Base-by-base conservation (phyloP, 345 rosid genomes). In the Citrus trifoliata region DNA sequence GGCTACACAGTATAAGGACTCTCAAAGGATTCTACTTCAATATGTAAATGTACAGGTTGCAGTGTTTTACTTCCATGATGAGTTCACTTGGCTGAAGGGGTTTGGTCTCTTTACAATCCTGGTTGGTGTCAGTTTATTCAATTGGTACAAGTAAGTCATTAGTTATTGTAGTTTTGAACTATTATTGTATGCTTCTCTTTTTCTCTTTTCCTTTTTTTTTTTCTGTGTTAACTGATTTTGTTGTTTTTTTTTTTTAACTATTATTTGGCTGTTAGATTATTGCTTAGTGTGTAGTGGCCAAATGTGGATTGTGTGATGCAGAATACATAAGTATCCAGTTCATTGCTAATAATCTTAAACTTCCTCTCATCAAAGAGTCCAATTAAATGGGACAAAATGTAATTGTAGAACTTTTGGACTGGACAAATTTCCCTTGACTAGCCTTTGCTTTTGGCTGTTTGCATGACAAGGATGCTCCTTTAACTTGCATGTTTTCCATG, bases 141-240 rank as follows among this genome's bases (percentile, higher is more conserved):
- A 96, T 80, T 94, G 94, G 98, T 96, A 89, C 97, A 96, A 94
- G 99, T 96, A 91, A 94, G 99, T 92, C 40, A 69, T 62, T 16
- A 9, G 18, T 73, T 78, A 74, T 24, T 56, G 7, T 73, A 24
- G 8, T 81, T 63, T 48, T 10, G 9, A 75, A 46, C 30, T 69
- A 4, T 22, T 65, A 33, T 69, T 35, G 27, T 69, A 33, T 32
- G 38, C 56, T 22, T 28, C 24, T 14, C 35, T 48, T 74, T 56
- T 46, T 76, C 16, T 42, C 3, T 42, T 42, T 12, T 12, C 48
- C 4, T 10, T 51, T 51, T 51, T 51, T 51, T 51, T 48, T 18
- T 16, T 21, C 62, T 37, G 53, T 58, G 48, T 33, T 58, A 70
- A 55, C 25, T 30, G 8, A 22, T 13, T 73, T 22, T 2, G 9